Percentiles rank a stretch among this genome's conserved stretches.
Evolutionary conservation across 768 basidiomycete species (phyloP).

Genomic region (Tylopilus plumbeoviolaceoides): DNA sequence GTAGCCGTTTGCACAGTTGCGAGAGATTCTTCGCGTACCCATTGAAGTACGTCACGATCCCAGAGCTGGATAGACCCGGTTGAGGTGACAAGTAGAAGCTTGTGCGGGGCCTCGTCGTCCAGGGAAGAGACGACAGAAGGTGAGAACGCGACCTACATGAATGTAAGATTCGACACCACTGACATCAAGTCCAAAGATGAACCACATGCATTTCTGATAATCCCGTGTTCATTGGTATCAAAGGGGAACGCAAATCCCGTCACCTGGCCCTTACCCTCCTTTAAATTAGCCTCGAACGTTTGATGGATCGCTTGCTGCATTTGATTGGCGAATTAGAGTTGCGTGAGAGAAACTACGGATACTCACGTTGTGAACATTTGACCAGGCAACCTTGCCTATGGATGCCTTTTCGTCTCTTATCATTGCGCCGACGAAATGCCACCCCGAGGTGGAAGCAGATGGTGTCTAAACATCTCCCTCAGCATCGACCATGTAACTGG

Average conservation of each 20-base stretch:
- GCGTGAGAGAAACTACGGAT: not conserved
- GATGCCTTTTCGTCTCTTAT: conserved; percentile 49
- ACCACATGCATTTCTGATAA: conserved; percentile 57
- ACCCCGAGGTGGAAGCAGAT: conserved; percentile 40
- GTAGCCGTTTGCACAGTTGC: conserved; percentile 58
- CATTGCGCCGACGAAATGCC: conserved; percentile 56
- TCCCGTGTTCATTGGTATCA: conserved; percentile 61
- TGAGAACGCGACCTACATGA: conserved; percentile 45
- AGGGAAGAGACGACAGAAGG: conserved; percentile 39
- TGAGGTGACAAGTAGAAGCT: conserved; percentile 58
- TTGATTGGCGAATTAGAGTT: conserved; percentile 1
- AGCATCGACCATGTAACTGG: not conserved
- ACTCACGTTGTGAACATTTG: conserved; percentile 49
- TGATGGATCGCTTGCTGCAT: conserved; percentile 52
- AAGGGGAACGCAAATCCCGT: conserved; percentile 60
- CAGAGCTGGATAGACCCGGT: conserved; percentile 77
- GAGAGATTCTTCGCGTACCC: conserved; percentile 82
- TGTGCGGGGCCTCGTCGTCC: conserved; percentile 34
- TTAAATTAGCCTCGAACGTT: conserved; percentile 47
- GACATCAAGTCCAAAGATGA: not conserved
- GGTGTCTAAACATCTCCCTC: conserved; percentile 32
- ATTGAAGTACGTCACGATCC: conserved; percentile 55
- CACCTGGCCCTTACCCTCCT: conserved; percentile 42
- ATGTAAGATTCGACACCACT: not conserved
- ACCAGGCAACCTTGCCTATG: conserved; percentile 67